Evolutionary conservation across 441 rosid species (phyloP).

Genomic region (Mallotus japonicus): DNA sequence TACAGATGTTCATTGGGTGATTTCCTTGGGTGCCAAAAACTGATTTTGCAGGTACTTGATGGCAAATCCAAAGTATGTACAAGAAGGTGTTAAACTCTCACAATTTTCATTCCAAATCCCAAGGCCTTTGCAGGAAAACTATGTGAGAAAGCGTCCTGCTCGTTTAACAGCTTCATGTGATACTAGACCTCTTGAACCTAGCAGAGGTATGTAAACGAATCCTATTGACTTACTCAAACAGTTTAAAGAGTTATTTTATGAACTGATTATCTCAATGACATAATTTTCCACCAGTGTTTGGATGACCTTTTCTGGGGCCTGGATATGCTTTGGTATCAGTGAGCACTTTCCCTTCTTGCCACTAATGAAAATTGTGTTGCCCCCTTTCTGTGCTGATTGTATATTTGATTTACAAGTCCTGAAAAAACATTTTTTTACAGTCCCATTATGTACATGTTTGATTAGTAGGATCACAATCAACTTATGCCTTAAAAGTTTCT

Average conservation of each 20-base stretch:
- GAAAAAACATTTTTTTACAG: too few relatives aligned
- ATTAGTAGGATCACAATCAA: too few relatives aligned
- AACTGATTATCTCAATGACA: neutral
- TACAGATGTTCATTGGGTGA: neutral
- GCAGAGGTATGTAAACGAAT: constrained; percentile 46
- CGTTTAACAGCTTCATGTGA: constrained; percentile 33
- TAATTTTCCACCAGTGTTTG: constrained; percentile 1
- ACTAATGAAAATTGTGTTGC: too few relatives aligned
- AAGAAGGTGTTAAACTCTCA: constrained; percentile 53
- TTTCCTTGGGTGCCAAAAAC: constrained; percentile 9
- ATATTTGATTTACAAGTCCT: too few relatives aligned
- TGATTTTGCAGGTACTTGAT: constrained; percentile 52
- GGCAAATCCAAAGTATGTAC: constrained; percentile 60
- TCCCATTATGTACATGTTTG: too few relatives aligned
- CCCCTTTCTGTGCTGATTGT: too few relatives aligned
- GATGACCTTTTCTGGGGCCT: neutral
- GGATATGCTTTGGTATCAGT: neutral
- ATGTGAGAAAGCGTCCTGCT: constrained; percentile 74
- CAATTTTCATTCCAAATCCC: constrained; percentile 90
- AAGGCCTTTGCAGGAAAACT: constrained; percentile 68
- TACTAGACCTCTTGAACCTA: constrained; percentile 34
- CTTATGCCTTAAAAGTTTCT: too few relatives aligned
- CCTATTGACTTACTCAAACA: constrained; percentile 4
- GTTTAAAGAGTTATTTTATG: constrained; percentile 1
- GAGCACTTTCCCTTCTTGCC: too few relatives aligned